phyloP scores from a whole-genome alignment of 1,139 yeast species.

The Hanseniaspora sp. region DNA sequence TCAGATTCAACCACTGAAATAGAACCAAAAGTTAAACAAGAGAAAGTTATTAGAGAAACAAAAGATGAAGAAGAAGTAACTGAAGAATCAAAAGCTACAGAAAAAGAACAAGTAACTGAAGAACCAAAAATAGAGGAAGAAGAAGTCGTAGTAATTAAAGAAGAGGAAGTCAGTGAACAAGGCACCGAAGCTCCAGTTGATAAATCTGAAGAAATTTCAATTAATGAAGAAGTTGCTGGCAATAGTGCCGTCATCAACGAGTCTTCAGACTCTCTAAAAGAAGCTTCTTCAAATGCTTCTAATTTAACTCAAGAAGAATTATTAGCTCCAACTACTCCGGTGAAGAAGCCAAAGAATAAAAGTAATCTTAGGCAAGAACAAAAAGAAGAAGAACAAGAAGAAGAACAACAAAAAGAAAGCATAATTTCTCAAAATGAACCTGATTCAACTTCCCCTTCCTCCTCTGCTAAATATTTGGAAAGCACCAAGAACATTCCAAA shows the following conservation, averaged over 20 bases:
- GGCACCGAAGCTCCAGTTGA: not conserved
- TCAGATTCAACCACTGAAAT: not conserved
- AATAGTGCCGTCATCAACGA: not conserved
- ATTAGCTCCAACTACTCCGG: not conserved
- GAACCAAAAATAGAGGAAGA: slow-evolving; percentile 2
- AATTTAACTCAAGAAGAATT: not conserved
- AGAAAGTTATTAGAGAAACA: slow-evolving; percentile 8
- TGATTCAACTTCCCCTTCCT: not conserved
- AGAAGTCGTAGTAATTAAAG: slow-evolving; percentile 2
- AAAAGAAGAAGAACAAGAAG: slow-evolving; percentile 13
- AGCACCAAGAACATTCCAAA: slow-evolving; percentile 14
- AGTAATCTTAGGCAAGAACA: slow-evolving; percentile 11
- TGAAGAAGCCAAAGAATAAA: not conserved
- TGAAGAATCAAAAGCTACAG: too few species aligned
- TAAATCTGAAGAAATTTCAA: not conserved
- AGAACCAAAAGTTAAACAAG: not conserved
- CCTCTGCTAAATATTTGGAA: slow-evolving; percentile 4
- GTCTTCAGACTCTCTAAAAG: not conserved
- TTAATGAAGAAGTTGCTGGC: not conserved
- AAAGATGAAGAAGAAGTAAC: slow-evolving; percentile 7
- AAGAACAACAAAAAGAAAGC: slow-evolving; percentile 18
- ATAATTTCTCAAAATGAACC: too few species aligned
- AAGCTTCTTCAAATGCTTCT: slow-evolving; percentile 1
- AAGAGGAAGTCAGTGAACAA: not conserved
- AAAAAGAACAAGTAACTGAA: slow-evolving; percentile 13